phyloP scores from a whole-genome alignment of 1,139 yeast genomes.

The Saccharomycopsis phalli region DNA sequence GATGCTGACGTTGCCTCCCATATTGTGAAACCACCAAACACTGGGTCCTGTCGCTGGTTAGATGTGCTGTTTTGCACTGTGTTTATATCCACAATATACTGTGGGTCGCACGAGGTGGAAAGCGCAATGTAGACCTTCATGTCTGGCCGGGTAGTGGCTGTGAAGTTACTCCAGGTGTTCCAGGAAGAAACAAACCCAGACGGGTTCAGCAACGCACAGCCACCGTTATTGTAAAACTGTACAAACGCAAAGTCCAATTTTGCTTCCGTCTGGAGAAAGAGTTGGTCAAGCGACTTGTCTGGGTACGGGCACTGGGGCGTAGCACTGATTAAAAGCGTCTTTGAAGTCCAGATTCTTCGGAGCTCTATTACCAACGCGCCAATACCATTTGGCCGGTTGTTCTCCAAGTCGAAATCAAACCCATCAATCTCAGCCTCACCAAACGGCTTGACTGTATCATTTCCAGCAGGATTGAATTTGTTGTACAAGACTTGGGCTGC shows the following conservation, averaged over 20 bases:
- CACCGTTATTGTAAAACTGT: constrained; percentile 18
- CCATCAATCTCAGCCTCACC: constrained; percentile 31
- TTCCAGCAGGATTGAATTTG: constrained; percentile 39
- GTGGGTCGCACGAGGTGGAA: constrained; percentile 11
- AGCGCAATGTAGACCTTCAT: constrained; percentile 8
- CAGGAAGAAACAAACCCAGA: constrained; percentile 51
- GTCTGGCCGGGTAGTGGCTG: constrained; percentile 30
- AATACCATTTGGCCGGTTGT: constrained; percentile 26
- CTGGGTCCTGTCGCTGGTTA: background rate
- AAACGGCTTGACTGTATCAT: constrained; percentile 66
- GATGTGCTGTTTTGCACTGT: constrained; percentile 5
- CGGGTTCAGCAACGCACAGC: constrained; percentile 26
- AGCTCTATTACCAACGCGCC: constrained; percentile 19
- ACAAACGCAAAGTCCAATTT: constrained; percentile 18
- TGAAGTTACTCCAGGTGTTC: constrained; percentile 73
- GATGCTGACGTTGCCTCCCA: constrained; percentile 13
- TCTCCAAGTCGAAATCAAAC: constrained; percentile 19
- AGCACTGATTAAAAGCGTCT: constrained; percentile 23
- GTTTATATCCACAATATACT: constrained; percentile 11
- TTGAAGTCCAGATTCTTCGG: constrained; percentile 32
- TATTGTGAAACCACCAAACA: constrained; percentile 15
- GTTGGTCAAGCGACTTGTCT: constrained; percentile 31
- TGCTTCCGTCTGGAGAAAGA: constrained; percentile 50
- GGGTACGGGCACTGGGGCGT: constrained; percentile 78
- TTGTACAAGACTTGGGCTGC: constrained; percentile 26